Base-by-base conservation (phyloP, 1,284 basidiomycete genomes). In the Albatrellus sp. region DNA sequence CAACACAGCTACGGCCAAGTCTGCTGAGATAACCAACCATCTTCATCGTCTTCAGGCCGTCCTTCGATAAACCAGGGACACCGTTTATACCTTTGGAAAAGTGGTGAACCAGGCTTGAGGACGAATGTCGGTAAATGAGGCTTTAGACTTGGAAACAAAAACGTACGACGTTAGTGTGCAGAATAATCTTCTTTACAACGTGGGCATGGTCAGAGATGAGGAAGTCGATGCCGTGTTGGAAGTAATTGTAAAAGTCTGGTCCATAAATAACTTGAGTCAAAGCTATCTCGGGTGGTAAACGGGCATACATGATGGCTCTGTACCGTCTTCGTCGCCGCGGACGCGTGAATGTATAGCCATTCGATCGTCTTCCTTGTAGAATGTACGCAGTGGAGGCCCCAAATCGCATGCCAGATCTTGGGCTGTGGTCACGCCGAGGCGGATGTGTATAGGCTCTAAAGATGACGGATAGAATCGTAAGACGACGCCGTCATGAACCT, bases 241-340 rank as follows among this genome's bases (percentile, higher is more conserved):
- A 90, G 58, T 92, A 93, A 57, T 92, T 92, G 65, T 89, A 91
- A 61, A 92, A 93, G 60, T 90, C 86, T 86, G 48, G 5, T 38
- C 12, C 19, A 35, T 40, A 40, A 47, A 46, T 39, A 19, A 31
- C 28, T 19, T 35, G 28, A 31, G 38, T 16, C n/a, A 17, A 14
- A 42, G 35, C 43, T 9, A 24, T 24, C 7, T 24, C 24, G 3
- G 36, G 19, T n/a, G 35, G 35, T 14, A 16, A 13, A 35, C 10
- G 16, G 33, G 17, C 54, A 36, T 46, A 62, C 62, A 64, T 24
- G 60, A 58, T 6, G 52, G 52, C 33, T 61, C 60, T 20, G 61
- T 60, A 30, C 70, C 68, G 16, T 60, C 59, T 32, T 71, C 70
- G 2, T 60, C 54, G 11, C 61, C 54, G 13, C 58, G 63, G 29